Evolutionary conservation across 805 yeast species (phyloP), one percentile per base, ranked within the genome.

Genomic region (Pichia californica): DNA sequence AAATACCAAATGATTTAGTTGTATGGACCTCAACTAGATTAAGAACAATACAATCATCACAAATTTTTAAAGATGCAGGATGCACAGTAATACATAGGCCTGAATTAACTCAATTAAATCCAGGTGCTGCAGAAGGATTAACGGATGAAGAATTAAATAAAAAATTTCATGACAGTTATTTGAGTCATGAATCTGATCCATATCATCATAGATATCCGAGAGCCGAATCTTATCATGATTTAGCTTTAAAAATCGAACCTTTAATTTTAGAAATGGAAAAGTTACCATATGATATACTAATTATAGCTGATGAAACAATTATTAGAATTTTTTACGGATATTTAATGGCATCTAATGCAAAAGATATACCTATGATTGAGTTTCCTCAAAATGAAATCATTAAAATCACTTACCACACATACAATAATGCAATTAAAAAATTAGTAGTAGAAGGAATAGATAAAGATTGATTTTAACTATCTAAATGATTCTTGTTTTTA

Each of bases 11-110:
- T 15, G 52, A 58, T 40, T 71, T 89, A 54, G 79, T 81, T 4
- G 89, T 93, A n/a, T 91, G 98, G 96, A 88, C 97, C 1, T 94
- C 98, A 1, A 87, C 91, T 5, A 76, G 96, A 49, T 72, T 77
- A 51, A 76, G 96, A 57, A 88, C 97, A 0, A 72, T 80, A 16
- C 87, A 89, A 52, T 79, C 95, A 6, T 88, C 91, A 0, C 71
- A 73, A 43, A 77, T 73, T 44, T 87, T 91, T 61, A 68, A 75
- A 31, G 73, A 77, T 11, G 63, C 66, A 23, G 85, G 86, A 9
- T 74, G 86, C 44, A 71, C 74, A 1, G 81, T 84, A 6, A 70
- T 81, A 42, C 88, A 84, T 59, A 71, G 96, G 47, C 79, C 88
- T 26, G 94, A 88, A 59, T 68, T 93, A 56, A 82, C 88, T 34